Base-by-base conservation (phyloP, 805 yeast genomes). In the Naumovozyma castellii region DNA sequence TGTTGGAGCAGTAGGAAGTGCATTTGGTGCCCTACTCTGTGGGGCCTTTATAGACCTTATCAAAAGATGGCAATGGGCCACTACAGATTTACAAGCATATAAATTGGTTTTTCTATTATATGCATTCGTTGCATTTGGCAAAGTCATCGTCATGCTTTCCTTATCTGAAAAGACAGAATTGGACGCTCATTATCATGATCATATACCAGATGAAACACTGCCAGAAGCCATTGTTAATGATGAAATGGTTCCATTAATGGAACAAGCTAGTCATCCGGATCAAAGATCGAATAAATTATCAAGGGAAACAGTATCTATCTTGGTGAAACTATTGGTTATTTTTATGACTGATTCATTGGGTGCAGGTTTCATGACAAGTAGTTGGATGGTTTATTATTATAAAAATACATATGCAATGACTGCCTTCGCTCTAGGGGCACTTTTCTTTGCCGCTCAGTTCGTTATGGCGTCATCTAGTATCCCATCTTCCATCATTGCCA, bases 281-380 rank as follows among this genome's bases (percentile, higher is more conserved):
- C 36, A 34, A 35, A 29, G 28, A 30, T 19, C 34, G 3, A 37
- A 28, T n/a, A 34, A 29, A 5, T 35, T 64, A 6, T 68, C 80
- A 0, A 55, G 64, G 6, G 61, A 65, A 14, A 68, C 82, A 0
- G 60, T 57, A 8, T 48, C 63, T 5, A 62, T 72, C 6, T 54
- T 80, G 35, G 57, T 70, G 17, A 70, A 71, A 38, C 62, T 81
- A 4, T 59, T 80, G 18, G 57, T 71, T 5, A 69, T 80, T 14
- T 88, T 87, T 54, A 84, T 84, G 78, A 54, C 84, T 22, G 97
- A 87, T 59, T 85, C 95, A 1, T 69, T 87, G 37, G 96, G 94
- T 0, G 78, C 76, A 46, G 95, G 96, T 1, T 82, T 87, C 59
- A 82, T 86, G 86, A 79, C 94, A 2, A 68, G 78, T 34, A 81